Base-by-base conservation (phyloP, 768 basidiomycete species). In the Mycena pura region DNA sequence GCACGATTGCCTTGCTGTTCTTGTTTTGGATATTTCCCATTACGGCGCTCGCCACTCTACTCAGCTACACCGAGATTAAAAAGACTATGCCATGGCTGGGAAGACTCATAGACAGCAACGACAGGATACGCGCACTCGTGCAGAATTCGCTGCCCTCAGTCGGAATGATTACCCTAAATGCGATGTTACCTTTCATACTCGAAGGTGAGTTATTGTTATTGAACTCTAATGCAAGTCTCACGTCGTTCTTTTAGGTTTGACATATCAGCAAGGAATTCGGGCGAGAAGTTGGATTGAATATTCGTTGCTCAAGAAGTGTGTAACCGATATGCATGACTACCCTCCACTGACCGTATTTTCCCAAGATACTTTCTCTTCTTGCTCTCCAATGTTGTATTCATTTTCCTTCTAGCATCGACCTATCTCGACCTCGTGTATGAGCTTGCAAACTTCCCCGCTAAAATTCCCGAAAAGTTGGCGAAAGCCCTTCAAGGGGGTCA, bases 21-120 rank as follows among this genome's bases (percentile, higher is more conserved):
- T 90, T 95, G 72, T 91, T 91, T 73, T 99, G 97, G 97, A 77
- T 92, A 38, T 86, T 96, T 61, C 97, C 97, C 0, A 94, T 97
- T 61, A 87, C 92, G 0, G 88, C 87, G 0, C 83, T 99, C 15
- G 94, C 96, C 2, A 84, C 89, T 70, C 75, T 99, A 54, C 81
- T 99, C 62, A 95, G 92, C 65, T 98, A 95, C 76, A 84, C 91
- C 65, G 96, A 97, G 72, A 96, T 99, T 74, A 92, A 95, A 78
- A 92, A 91, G 70, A 82, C 84, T 2, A 83, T 89, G 80, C 97
- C 97, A 0, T 93, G 94, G 89, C 80, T 99, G 3, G 94, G 91
- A 2, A 69, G 73, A n/a, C 72, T 95, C 10, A 95, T 99, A 65
- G 92, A 97, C 62, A 81, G 82, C 50, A 95, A 91, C 67, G 87